These are phyloP conservation scores for Hymenoscyphus infarciens DNA, from an alignment of 2,329 filamentous ascomycete genomes.

Conservation along the genomic window DNA sequence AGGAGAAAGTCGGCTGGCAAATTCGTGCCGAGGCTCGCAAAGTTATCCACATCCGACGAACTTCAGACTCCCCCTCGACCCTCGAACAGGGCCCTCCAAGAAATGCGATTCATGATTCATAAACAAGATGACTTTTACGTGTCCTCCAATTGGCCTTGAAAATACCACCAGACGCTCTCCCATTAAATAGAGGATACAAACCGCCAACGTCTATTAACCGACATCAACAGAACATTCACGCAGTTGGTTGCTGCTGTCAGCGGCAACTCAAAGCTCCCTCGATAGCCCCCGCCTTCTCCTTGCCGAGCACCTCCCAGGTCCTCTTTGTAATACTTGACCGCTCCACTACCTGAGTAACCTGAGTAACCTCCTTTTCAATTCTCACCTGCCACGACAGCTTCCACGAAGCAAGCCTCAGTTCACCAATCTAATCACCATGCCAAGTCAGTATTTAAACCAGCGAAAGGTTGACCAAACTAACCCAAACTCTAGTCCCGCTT, in stretches of 20 bases:
- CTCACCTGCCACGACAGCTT: background rate
- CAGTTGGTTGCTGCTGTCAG: no score
- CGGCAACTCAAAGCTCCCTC: no score
- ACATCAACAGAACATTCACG: no score
- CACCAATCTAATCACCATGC: slow-evolving; percentile 20
- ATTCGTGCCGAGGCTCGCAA: background rate
- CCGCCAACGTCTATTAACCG: background rate
- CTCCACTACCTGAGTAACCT: background rate
- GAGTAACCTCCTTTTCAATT: slow-evolving; percentile 1
- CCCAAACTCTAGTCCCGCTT: slow-evolving; percentile 45
- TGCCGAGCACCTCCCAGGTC: no score
- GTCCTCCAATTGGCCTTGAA: background rate
- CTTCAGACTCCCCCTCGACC: background rate
- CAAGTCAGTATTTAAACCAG: slow-evolving; percentile 22
- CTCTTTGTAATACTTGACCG: background rate
- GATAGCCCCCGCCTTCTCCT: no score
- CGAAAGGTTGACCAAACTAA: slow-evolving; percentile 1
- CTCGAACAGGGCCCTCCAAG: background rate
- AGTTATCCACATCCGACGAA: background rate
- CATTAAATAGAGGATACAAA: background rate
- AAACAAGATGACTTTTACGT: background rate
- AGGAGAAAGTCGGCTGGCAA: background rate
- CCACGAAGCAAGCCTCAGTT: background rate
- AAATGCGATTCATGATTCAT: background rate
- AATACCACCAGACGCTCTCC: background rate